Evolutionary conservation across 352 stramenopile genomes (phyloP), one percentile per base, ranked within the genome.

Genomic region (Saprolegnia diclina): DNA sequence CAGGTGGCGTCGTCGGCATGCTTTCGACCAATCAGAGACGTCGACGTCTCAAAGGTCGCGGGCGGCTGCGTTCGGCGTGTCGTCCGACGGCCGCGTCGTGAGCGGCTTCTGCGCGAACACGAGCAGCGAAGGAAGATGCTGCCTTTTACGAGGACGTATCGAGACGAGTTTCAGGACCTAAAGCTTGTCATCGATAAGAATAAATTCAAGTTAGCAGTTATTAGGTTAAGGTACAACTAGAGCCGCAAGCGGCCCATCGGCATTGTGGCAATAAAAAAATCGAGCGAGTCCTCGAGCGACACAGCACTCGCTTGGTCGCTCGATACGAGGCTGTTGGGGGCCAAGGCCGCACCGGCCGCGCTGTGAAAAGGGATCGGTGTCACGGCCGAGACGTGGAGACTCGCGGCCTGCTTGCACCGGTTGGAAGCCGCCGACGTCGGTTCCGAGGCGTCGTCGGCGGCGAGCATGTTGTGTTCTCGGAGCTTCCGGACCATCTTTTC

Each of bases 401-500:
- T 54, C 24, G n/a, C 46, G 24, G 46, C 46, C 24, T 54, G 46
- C 24, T 54, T 54, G 46, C 46, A 54, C n/a, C 46, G 46, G 24
- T 54, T 54, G 2, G 46, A 54, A 5, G 46, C 46, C n/a, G 46
- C n/a, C n/a, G n/a, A 29, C 29, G 29, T 35, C 5, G 29, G 29
- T 5, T 35, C 29, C 29, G 29, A 35, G n/a, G 5, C 46, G 24
- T 54, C 46, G 24, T 22, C n/a, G 24, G 2, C n/a, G 24, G 5
- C n/a, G 24, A 54, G 46, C 24, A 54, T 22, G 24, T 54, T 54
- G 24, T 54, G 46, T 54, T 54, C 46, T 2, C 46, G 46, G n/a
- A 54, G 24, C 24, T 54, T 54, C 24, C 80, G 74, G 11, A 74
- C 74, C 56, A 84, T 87, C 72, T 89, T 89, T 69, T 88, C 76